Base-by-base conservation (phyloP, 2,329 filamentous ascomycete genomes). In the Macrophomina pseudophaseolina region DNA sequence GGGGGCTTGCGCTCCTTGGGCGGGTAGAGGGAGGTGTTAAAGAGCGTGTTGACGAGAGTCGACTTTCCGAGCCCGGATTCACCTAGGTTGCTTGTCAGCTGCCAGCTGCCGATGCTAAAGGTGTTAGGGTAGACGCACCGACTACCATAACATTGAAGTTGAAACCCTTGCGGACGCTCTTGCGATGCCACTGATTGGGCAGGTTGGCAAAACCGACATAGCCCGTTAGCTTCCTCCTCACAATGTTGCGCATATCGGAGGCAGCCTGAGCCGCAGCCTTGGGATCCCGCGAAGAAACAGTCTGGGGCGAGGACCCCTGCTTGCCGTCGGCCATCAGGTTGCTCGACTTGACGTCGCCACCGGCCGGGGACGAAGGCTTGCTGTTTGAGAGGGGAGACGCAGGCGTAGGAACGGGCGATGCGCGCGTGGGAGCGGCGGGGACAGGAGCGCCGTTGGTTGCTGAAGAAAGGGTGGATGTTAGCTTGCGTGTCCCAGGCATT, bases 81-180 rank as follows among this genome's bases (percentile, higher is more conserved):
- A 88, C 95, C 95, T 98, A 72, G 7, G 18, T 32, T 28, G 40
- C 56, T 16, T 48, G 58, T 62, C 58, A 62, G 58, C 44, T 46
- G 30, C 11, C 5, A 30, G 32, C 42, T 49, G 58, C 18, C 32
- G 28, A 12, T n/a, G 18, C 9, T n/a, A 62, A 33, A 44, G 38
- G n/a, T 38, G 32, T 62, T 32, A 38, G 44, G 52, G 35, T 49
- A 23, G 16, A 66, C 65, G 56, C 86, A 98, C 95, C 95, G 83
- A 99, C 95, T 82, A 99, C 95, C 95, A 99, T 99, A 74, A 99
- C 95, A 80, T 99, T 99, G 87, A 99, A 99, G 88, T 98, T 99
- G 88, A 99, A 99, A 69, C 95, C 95, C 84, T 99, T 99, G 79
- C 95, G 93, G 76, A 99, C 95, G 88, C 94, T 97, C 91, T 99